Percentiles rank a stretch among this genome's conserved stretches.
These are phyloP conservation scores for Suhomyces chickasaworum DNA, from an alignment of 1,139 yeast species.

Conservation along the genomic window DNA sequence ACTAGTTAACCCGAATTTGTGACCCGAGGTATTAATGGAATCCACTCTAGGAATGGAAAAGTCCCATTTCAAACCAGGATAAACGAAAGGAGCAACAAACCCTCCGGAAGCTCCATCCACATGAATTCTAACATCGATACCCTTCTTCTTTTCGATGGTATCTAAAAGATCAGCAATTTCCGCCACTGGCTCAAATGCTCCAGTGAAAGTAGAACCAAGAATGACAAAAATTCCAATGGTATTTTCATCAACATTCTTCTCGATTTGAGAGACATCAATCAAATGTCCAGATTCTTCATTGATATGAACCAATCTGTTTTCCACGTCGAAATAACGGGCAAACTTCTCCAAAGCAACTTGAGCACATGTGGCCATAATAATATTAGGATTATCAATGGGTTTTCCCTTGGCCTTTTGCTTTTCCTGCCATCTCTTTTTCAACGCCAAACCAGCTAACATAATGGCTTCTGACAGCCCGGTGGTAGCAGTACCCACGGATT, in stretches of 20 bases:
- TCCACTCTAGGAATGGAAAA: conserved; percentile 74
- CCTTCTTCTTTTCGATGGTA: conserved; percentile 67
- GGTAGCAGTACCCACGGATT: conserved; percentile 83
- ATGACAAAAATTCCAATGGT: conserved; percentile 91
- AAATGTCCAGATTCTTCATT: conserved; percentile 60
- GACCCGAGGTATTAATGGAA: conserved; percentile 91
- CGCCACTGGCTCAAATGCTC: conserved; percentile 81
- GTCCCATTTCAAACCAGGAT: conserved; percentile 81
- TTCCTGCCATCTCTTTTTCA: conserved; percentile 87
- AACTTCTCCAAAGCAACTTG: conserved; percentile 94
- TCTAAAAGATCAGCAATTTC: conserved; percentile 62
- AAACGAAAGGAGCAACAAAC: conserved; percentile 80
- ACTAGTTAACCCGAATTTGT: conserved; percentile 85
- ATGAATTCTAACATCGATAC: conserved; percentile 75
- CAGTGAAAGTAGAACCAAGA: conserved; percentile 90
- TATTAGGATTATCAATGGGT: conserved; percentile 69
- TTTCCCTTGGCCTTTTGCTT: conserved; percentile 61
- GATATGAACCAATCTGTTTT: conserved; percentile 73
- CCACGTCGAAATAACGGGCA: conserved; percentile 92
- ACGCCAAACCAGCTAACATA: conserved; percentile 89
- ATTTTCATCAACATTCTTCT: conserved; percentile 76
- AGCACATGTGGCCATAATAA: conserved; percentile 92
- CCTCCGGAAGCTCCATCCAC: conserved; percentile 96
- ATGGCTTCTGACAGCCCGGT: conserved; percentile 95
- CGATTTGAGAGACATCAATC: conserved; percentile 60